phyloP scores from a whole-genome alignment of 805 yeast species.

The Saccharomycopsis vini region DNA sequence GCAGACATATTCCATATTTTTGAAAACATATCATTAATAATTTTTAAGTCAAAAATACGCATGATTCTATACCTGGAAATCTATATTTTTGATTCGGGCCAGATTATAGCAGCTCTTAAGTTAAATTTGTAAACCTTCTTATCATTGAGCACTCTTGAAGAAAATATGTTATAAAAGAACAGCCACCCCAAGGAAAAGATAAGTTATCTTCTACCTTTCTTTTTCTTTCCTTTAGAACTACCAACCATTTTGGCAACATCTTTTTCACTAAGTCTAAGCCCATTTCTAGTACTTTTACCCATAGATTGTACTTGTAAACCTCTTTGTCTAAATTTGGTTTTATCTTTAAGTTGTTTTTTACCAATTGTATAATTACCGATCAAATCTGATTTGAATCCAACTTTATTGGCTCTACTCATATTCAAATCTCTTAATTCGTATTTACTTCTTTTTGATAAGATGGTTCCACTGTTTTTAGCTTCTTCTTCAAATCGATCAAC shows the following conservation, averaged over 20 bases:
- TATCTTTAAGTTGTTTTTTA: conserved; percentile 32
- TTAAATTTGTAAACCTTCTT: too few relatives aligned
- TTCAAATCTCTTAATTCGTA: conserved; percentile 54
- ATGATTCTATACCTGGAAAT: too few relatives aligned
- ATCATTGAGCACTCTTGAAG: too few relatives aligned
- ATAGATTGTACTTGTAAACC: conserved; percentile 72
- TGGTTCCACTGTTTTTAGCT: conserved; percentile 84
- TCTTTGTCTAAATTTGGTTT: conserved; percentile 46
- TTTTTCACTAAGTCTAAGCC: conserved; percentile 56
- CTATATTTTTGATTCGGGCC: too few relatives aligned
- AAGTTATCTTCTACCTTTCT: not conserved
- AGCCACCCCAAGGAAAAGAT: too few relatives aligned
- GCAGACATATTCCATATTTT: too few relatives aligned
- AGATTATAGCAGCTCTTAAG: too few relatives aligned
- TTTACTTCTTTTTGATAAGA: conserved; percentile 62
- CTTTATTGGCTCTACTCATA: conserved; percentile 45
- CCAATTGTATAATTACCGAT: conserved; percentile 44
- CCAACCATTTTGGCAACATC: conserved; percentile 49
- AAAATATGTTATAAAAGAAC: too few relatives aligned
- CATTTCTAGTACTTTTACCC: conserved; percentile 73
- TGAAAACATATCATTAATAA: too few relatives aligned
- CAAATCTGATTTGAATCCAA: conserved; percentile 31
- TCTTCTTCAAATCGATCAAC: conserved; percentile 56
- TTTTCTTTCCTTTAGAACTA: not conserved
- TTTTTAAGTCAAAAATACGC: too few relatives aligned